phyloP scores from a whole-genome alignment of 2,329 filamentous ascomycete species.

The Beauveria varroae region DNA sequence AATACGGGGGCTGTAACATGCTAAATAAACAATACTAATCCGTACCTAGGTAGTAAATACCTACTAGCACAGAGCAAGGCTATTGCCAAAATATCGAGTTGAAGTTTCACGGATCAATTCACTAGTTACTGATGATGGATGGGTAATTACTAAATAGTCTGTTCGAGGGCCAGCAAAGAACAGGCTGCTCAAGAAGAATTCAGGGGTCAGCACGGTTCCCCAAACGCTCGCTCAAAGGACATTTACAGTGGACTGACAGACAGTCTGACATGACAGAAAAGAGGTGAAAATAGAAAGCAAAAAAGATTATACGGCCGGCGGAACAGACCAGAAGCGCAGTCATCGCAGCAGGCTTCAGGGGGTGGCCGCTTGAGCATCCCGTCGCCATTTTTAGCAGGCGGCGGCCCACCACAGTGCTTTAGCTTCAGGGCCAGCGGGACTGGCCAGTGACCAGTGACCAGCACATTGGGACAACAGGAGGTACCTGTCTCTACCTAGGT shows the following conservation, averaged over 20 bases:
- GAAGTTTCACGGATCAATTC: too few species aligned
- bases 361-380: not conserved
- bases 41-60: too few species aligned
- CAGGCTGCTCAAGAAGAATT: too few species aligned
- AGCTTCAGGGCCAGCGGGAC: conserved; percentile 1
- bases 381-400: not conserved
- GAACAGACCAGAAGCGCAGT: conserved; percentile 10
- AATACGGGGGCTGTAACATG: not conserved
- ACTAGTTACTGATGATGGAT: too few species aligned
- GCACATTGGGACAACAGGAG: too few species aligned
- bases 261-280: not conserved
- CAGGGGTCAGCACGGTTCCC: too few species aligned
- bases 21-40: not conserved
- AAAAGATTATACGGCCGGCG: conserved; percentile 8
- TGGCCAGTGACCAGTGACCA: not conserved
- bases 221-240: not conserved
- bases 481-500: too few species aligned
- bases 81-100: too few species aligned
- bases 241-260: not conserved
- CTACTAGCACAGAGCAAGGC: too few species aligned
- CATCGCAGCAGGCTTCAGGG: not conserved
- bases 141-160: too few species aligned
- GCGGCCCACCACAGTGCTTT: not conserved
- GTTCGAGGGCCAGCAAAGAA: too few species aligned
- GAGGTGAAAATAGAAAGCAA: not conserved